Base-by-base conservation (phyloP, 805 yeast species). In the Lipomyces yamadae region DNA sequence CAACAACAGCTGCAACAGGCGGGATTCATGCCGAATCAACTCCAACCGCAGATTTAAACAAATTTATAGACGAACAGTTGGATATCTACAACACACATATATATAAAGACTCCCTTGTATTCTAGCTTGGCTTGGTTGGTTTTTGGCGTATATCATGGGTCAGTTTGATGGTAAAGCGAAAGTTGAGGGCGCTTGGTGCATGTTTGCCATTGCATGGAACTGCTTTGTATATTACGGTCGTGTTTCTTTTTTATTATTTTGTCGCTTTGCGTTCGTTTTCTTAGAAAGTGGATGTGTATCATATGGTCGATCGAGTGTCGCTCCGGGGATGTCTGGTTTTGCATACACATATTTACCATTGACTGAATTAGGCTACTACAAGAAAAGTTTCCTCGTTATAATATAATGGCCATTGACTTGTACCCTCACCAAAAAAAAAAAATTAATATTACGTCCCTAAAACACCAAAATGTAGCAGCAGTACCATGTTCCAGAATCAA, bases 1-100 rank as follows among this genome's bases (percentile, higher is more conserved):
- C 68, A 61, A 45, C 62, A 61, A 35, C 45, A 65, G 37, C 18
- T 65, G n/a, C 65, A 62, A 39, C 55, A 52, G 29, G 34, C 55
- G 55, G 48, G 48, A 42, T 42, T 42, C 48, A 42, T 42, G 48
- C 48, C 48, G 48, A 62, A 62, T 53, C 65, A 57, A 45, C 64
- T 61, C 33, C 60, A 48, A 15, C 48, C 48, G 48, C 48, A 42
- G n/a, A 42, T 15, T 42, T 42, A 42, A 42, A 15, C 48, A 24
- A 7, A 24, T 18, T 42, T 42, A 42, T 15, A 42, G 48, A 42
- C 2, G 29, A 24, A 42, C 7, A 5, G 48, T 42, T 42, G 48
- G 24, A 24, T 24, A 24, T 24, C 24, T 24, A 24, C 24, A 24
- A 24, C 24, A 24, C 24, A 24, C 24, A 24, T 1, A 24, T 24